Evolutionary conservation across 768 basidiomycete species (phyloP), one percentile per base, ranked within the genome.

Genomic region (Panaeolus papilionaceus): DNA sequence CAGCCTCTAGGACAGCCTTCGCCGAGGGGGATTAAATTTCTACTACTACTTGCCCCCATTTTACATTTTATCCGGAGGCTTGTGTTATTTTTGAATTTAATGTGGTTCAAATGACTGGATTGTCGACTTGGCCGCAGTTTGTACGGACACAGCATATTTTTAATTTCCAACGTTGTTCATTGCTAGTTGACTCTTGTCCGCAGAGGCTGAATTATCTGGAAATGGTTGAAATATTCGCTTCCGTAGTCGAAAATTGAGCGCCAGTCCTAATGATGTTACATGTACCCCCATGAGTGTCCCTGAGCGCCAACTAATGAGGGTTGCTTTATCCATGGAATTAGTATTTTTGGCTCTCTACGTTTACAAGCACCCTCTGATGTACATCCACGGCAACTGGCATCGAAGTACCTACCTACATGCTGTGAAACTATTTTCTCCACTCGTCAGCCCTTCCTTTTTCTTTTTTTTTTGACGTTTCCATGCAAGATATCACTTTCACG

Each of bases 1-100:
- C 54, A 28, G 26, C 26, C 54, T 33, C 54, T 58, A 28, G 54
- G 54, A 58, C 54, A 58, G 54, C 54, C 54, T 28, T 58, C 28
- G 26, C 54, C 54, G 28, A 58, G 26, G 33, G 3, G 54, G 54
- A 33, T 33, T 28, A 4, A 33, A 3, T 58, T 58, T 58, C 28
- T 33, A 51, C 47, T 2, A 51, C 8, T 51, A 26, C 47, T 33
- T 51, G 26, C 47, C 12, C 20, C 6, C 1, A 23, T 4, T 51
- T 51, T 51, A 23, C 18, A 47, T 47, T 18, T 26, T 26, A 58
- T 23, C 33, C 40, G 47, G 54, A 51, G 26, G 3, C 10, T 58
- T 16, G 6, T 37, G 12, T 16, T 28, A 51, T 58, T 58, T 16
- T 58, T 7, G 16, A 16, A 16, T 9, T 28, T 10, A 28, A 3